A percentile compares a stretch with the other conserved stretches of the same genome.
These are phyloP conservation scores for Termitomyces sp. DNA, from an alignment of 768 basidiomycete genomes.

Conservation along the genomic window DNA sequence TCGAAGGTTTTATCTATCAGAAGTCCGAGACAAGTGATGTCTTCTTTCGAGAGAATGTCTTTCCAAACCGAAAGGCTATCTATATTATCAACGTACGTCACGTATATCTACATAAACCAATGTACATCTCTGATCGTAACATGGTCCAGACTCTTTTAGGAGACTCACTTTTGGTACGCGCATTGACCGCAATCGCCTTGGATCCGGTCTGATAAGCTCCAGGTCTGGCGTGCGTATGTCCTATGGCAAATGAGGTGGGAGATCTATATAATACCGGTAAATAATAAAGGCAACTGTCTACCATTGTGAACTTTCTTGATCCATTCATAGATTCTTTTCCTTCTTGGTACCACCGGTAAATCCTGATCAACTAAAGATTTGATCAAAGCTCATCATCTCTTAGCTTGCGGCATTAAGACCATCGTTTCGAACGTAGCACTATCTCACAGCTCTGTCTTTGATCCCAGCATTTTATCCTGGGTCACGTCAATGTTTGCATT, in stretches of 20 bases:
- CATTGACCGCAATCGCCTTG: background rate
- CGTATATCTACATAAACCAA: background rate
- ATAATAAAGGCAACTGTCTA: background rate
- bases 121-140: background rate
- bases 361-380: background rate
- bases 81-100: constrained; percentile 22
- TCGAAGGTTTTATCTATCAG: constrained; percentile 21
- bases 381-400: background rate
- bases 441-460: constrained; percentile 20
- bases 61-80: constrained; percentile 21
- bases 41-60: constrained; percentile 22
- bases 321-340: constrained; percentile 9
- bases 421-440: constrained; percentile 10
- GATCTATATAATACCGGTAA: constrained; percentile 16
- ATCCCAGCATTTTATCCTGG: constrained; percentile 20
- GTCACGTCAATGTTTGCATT: constrained; percentile 21
- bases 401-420: constrained; percentile 22
- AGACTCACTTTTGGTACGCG: constrained; percentile 18
- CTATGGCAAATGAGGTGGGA: constrained; percentile 19
- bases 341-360: constrained; percentile 20
- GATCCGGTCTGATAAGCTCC: background rate
- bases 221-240: constrained; percentile 24
- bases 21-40: constrained; percentile 11
- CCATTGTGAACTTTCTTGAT: background rate
- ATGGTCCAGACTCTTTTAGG: constrained; percentile 19